Base-by-base conservation (phyloP, 75 land plant species). In the Selaginella tamariscina region DNA sequence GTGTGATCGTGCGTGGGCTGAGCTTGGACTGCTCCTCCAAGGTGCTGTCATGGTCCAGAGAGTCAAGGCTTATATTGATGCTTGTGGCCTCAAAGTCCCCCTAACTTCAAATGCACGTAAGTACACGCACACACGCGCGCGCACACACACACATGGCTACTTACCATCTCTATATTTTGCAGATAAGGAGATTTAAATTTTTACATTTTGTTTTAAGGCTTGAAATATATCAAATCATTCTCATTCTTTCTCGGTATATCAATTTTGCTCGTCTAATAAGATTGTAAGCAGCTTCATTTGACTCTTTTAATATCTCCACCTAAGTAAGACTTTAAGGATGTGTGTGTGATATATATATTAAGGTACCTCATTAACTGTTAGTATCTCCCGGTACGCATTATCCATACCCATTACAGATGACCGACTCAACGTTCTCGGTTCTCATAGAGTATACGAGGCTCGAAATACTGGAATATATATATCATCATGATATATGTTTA, bases 371-470 rank as follows among this genome's bases (percentile, higher is more conserved):
- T 92, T 70, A 32, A 92, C 80, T 56, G 75, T 86, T 55, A 88
- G 32, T 69, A 92, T 86, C 74, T 82, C 82, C 39, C 63, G 75
- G 71, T 81, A 32, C 77, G 81, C 97, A 92, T 88, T 57, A 92
- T 81, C 93, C 94, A 92, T 31, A 55, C 83, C n/a, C n/a, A n/a
- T n/a, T n/a, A n/a, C n/a, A n/a, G 82, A 92, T 86, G 54, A 92
- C 89, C 32, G 97, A 88, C 18, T 78, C 80, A 31, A 92, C 78
- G 74, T 92, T 88, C 66, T 92, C 97, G 29, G 87, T 82, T 33
- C 97, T 76, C 93, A 92, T 92, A 70, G 81, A 81, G 67, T 92
- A 86, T 0, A 92, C 97, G n/a, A 92, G 75, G 72, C 82, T 86
- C 24, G 94, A 79, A 69, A 92, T 86, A 62, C 96, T 91, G 91